Base-by-base conservation (phyloP, 2,329 filamentous ascomycete genomes). In the Pseudogymnoascus sp. region DNA sequence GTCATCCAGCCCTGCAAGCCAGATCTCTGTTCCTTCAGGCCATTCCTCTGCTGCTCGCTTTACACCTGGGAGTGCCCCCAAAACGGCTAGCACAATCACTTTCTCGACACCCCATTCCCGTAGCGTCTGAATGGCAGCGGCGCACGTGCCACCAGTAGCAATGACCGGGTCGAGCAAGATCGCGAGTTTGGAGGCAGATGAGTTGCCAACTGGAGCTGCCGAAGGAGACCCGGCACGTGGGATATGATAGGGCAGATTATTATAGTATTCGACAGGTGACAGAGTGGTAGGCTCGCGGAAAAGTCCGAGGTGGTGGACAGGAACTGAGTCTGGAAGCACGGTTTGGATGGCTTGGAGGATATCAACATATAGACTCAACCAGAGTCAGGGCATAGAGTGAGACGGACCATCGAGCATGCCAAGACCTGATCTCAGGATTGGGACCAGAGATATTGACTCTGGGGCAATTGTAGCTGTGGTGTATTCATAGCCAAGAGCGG, bases 191-290 rank as follows among this genome's bases (percentile, higher is more conserved):
- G 83, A 75, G 21, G 71, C 70, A 8, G 67, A 65, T 4, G 71
- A 64, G 57, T 75, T 79, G 47, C 76, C 76, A 44, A 72, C 68
- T 37, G 67, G 64, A 44, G 76, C 69, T 58, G 59, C 73, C 1
- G 78, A 74, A 3, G 76, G 71, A 35, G 75, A 72, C 64, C 76
- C 77, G 50, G 70, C 70, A 3, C 66, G 59, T 31, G 78, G 71
- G 39, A 79, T 72, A 76, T 90, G 88, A 75, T 90, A 87, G 36
- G 92, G 92, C 17, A 97, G 86, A 75, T 96, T 96, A 80, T 97
- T 97, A 83, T 97, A 97, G 82, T 97, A 96, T 76, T 96, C 92
- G 63, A 97, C 92, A 2, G 92, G 91, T 70, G 91, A 85, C 62
- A 97, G 86, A 47, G 90, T 93, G 62, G 85, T 84, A 63, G 89